Evolutionary conservation across 2,329 filamentous ascomycete genomes (phyloP), one percentile per base, ranked within the genome.

Genomic region (Pseudogymnoascus sp.): DNA sequence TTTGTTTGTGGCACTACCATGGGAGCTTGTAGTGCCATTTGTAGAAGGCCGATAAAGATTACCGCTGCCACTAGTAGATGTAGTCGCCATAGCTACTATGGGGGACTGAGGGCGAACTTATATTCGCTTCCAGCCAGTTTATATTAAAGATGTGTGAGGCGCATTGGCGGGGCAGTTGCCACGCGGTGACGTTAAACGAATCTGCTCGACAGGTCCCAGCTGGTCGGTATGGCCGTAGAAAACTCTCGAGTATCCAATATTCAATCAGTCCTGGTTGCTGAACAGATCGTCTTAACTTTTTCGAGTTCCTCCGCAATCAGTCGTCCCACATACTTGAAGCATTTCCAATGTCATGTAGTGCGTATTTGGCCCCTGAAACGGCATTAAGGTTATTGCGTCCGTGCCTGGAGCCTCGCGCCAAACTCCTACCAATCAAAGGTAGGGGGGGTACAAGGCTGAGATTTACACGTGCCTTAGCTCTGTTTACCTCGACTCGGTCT

Each of bases 21-120:
- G 70, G 57, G 69, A 70, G 59, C 62, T 70, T 41, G 68, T 67
- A 21, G 71, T 71, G 61, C 72, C 71, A 59, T 73, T 69, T 13
- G 69, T 73, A 13, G 74, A 71, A 28, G 74, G 71, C 61, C 72
- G 72, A 65, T 72, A 72, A 57, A 57, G 55, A 21, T 18, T 52
- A 33, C 45, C 45, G 26, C 26, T 52, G 13, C 45, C 19, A 23
- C 38, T n/a, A 10, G 45, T 33, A 5, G 45, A 30, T 52, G 45
- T 52, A 13, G 26, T 52, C 26, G 45, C 45, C 45, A 52, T 52
- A n/a, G 45, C n/a, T 52, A 30, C 4, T 30, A 30, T 30, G 9
- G 45, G 15, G 45, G 45, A 3, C 26, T 18, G 45, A 52, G 26
- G 26, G 45, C 15, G 45, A 52, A 19, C 45, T 33, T 30, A 52